A percentile compares a stretch with the other conserved stretches of the same genome.
Conservation (phyloP, 1,139 yeast genomes). For the Lodderomyces beijingensis region DNA sequence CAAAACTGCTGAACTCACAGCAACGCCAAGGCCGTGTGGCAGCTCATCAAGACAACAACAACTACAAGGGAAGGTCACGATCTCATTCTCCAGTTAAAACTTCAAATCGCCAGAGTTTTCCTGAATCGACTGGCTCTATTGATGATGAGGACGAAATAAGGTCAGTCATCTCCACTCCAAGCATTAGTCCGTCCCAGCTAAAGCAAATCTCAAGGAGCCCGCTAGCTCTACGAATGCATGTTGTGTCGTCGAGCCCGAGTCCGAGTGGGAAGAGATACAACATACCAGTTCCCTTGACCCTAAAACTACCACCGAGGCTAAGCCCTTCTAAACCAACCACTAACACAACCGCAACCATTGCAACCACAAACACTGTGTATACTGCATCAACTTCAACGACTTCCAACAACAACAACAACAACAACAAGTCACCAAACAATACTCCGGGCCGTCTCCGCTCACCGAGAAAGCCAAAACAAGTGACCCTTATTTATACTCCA, state of each 20-base stretch:
- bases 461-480: constrained; percentile 12
- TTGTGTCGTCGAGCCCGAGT: constrained; percentile 18
- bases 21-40: too few relatives aligned
- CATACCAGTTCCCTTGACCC: constrained; percentile 44
- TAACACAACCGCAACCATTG: constrained; percentile 4
- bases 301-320: constrained; percentile 41
- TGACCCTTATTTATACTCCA: constrained; percentile 35
- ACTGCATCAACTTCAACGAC: constrained; percentile 12
- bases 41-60: too few relatives aligned
- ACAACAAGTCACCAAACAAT: not conserved
- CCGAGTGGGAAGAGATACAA: constrained; percentile 30
- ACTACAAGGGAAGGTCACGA: constrained; percentile 20
- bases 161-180: constrained; percentile 17
- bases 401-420: constrained; percentile 3
- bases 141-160: constrained; percentile 19
- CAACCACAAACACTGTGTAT: constrained; percentile 2
- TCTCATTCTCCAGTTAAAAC: constrained; percentile 30
- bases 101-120: constrained; percentile 13
- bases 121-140: constrained; percentile 4
- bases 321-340: constrained; percentile 13
- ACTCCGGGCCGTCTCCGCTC: not conserved
- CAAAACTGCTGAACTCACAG: too few relatives aligned
- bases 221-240: constrained; percentile 34
- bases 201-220: constrained; percentile 34
- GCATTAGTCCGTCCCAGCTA: constrained; percentile 23